These are phyloP conservation scores for Dicorynia guianensis DNA, from an alignment of 306 rosid species.

Conservation along the genomic window DNA sequence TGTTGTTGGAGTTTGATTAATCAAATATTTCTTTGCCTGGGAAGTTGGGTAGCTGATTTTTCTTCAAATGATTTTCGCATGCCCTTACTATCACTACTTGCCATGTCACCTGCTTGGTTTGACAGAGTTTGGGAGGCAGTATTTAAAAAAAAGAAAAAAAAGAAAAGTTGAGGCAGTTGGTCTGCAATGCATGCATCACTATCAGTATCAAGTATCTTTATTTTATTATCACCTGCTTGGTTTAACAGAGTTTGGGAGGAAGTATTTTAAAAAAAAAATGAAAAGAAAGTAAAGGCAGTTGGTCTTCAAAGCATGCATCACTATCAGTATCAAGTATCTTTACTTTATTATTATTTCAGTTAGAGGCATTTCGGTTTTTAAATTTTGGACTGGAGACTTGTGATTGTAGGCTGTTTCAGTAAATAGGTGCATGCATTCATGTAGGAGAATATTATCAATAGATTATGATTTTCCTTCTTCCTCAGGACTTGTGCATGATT, in stretches of 20 bases:
- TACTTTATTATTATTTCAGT: constrained; percentile 5
- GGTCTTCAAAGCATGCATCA: background rate
- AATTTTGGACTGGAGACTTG: background rate
- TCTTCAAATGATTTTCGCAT: no score
- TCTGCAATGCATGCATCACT: background rate
- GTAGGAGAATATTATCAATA: constrained; percentile 40
- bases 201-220: constrained; percentile 4
- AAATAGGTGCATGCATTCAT: constrained; percentile 15
- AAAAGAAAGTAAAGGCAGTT: background rate
- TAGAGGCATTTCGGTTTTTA: background rate
- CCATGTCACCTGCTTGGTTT: background rate
- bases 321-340: constrained; percentile 2
- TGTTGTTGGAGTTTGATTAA: background rate
- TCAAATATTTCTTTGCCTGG: constrained; percentile 17
- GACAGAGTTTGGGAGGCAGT: background rate
- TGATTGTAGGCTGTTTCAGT: constrained; percentile 12
- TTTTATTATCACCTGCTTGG: background rate
- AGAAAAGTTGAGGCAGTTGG: background rate
- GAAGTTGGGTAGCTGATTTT: no score
- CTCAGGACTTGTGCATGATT: constrained; percentile 34
- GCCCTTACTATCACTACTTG: no score
- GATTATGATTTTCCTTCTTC: constrained; percentile 39
- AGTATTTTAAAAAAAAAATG: background rate
- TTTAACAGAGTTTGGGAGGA: background rate
- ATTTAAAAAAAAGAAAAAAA: background rate